phyloP scores from a whole-genome alignment of 2,329 filamentous ascomycete species.

The Plenodomus lindquistii region DNA sequence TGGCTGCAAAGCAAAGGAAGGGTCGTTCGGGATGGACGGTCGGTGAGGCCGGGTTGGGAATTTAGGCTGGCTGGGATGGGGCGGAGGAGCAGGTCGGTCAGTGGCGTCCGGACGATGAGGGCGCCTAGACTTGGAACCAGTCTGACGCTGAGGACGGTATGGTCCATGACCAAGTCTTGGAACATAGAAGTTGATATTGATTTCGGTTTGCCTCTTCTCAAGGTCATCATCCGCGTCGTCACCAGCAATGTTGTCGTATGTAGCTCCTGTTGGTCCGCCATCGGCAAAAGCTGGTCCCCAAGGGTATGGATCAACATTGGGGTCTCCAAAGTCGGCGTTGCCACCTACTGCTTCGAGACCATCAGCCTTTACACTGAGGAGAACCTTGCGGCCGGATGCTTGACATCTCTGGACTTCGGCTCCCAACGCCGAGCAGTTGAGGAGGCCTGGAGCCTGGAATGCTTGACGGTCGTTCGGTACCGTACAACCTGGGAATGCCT shows the following conservation, averaged over 20 bases:
- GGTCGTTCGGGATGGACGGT: neutral
- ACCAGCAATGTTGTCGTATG: neutral
- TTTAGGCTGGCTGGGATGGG: neutral
- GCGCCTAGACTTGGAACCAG: neutral
- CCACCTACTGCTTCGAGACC: constrained; percentile 27
- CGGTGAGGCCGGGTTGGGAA: neutral
- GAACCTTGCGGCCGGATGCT: constrained; percentile 43
- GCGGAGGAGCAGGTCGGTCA: neutral
- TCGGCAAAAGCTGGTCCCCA: constrained; percentile 15
- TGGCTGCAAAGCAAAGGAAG: neutral
- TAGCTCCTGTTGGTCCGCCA: neutral
- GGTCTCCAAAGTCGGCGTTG: constrained; percentile 21
- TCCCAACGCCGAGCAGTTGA: constrained; percentile 45
- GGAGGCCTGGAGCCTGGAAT: constrained; percentile 42
- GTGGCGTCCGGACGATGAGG: neutral
- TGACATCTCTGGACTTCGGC: constrained; percentile 43
- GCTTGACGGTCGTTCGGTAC: constrained; percentile 35
- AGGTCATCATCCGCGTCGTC: neutral
- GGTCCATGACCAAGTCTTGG: neutral
- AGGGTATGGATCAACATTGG: neutral
- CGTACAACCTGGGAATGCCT: constrained; percentile 42
- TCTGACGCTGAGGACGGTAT: neutral
- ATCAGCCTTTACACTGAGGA: constrained; percentile 43
- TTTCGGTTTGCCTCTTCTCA: neutral
- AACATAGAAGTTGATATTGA: neutral